Percentiles rank a stretch among this genome's conserved stretches.
phyloP scores from a whole-genome alignment of 225 moss, liverwort and hornwort species.

The Bryum argenteum region DNA sequence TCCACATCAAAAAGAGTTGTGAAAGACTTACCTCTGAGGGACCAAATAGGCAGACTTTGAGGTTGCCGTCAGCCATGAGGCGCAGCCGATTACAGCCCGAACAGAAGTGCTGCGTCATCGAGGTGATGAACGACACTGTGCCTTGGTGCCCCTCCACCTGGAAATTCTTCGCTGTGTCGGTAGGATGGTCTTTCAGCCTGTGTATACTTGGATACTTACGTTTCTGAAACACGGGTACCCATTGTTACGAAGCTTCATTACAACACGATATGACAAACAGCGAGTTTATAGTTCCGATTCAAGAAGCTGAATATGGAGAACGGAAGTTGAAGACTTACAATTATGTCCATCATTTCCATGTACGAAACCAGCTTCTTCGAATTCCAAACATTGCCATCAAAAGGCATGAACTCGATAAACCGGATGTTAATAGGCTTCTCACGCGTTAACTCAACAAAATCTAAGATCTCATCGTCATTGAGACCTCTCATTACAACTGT shows the following conservation, averaged over 20 bases:
- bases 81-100: slow-evolving; percentile 96
- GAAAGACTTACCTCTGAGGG: slow-evolving; percentile 71
- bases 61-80: slow-evolving; percentile 98
- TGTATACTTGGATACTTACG: slow-evolving; percentile 66
- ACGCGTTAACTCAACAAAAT: slow-evolving; percentile 95
- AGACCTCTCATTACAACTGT: slow-evolving; percentile 92
- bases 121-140: slow-evolving; percentile 91
- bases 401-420: slow-evolving; percentile 99
- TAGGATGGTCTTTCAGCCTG: slow-evolving; percentile 76
- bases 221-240: slow-evolving; percentile 57
- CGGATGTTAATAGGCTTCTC: slow-evolving; percentile 87
- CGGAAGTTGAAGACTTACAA: slow-evolving; percentile 54
- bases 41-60: slow-evolving; percentile 99
- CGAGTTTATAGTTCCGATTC: neutral
- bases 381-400: slow-evolving; percentile 99
- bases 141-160: slow-evolving; percentile 82
- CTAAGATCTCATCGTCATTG: slow-evolving; percentile 92
- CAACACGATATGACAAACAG: neutral
- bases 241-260: slow-evolving; percentile 1
- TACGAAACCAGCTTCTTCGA: slow-evolving; percentile 96
- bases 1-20: neutral
- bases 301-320: slow-evolving; percentile 4
- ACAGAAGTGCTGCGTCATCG: slow-evolving; percentile 97
- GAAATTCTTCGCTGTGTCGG: slow-evolving; percentile 96
- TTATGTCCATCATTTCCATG: slow-evolving; percentile 72